These are phyloP conservation scores for Wickerhamomyces pijperi DNA, from an alignment of 805 yeast genomes.

Conservation along the genomic window DNA sequence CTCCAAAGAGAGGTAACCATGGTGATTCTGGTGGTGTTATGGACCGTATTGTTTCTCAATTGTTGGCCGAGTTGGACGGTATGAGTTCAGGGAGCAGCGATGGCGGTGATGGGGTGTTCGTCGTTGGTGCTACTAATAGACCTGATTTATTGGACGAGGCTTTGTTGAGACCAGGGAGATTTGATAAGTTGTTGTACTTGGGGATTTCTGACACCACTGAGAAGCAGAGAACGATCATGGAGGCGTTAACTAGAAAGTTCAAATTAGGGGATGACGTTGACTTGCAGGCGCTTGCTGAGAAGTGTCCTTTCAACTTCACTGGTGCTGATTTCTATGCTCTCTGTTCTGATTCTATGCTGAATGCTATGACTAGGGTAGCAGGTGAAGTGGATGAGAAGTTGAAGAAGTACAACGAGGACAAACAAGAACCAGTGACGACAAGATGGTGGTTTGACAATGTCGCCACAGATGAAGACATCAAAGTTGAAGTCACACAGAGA, in stretches of 20 bases:
- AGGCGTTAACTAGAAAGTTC: slow-evolving; percentile 83
- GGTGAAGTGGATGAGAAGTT: slow-evolving; percentile 60
- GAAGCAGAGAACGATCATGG: slow-evolving; percentile 74
- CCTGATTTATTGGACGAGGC: slow-evolving; percentile 96
- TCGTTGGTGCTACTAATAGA: slow-evolving; percentile 97
- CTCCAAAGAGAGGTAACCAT: slow-evolving; percentile 96
- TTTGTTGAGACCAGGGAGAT: slow-evolving; percentile 83
- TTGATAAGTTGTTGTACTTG: slow-evolving; percentile 87
- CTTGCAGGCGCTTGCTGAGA: slow-evolving; percentile 44
- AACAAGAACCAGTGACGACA: slow-evolving; percentile 40
- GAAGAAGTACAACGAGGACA: slow-evolving; percentile 33
- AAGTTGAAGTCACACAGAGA: slow-evolving; percentile 53
- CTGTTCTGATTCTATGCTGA: slow-evolving; percentile 90
- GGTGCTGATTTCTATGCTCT: slow-evolving; percentile 98
- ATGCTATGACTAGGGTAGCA: slow-evolving; percentile 91
- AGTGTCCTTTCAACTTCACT: slow-evolving; percentile 83
- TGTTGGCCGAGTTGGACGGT: slow-evolving; percentile 91
- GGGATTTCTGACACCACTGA: slow-evolving; percentile 89
- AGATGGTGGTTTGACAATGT: slow-evolving; percentile 87
- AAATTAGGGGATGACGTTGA: slow-evolving; percentile 49
- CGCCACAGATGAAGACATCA: slow-evolving; percentile 55
- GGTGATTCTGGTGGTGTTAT: slow-evolving; percentile 99
- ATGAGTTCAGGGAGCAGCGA: slow-evolving; percentile 68
- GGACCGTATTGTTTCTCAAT: slow-evolving; percentile 96
- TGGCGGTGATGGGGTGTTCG: slow-evolving; percentile 79